These are phyloP conservation scores for Lignosus rhinocerotis DNA, from an alignment of 1,284 basidiomycete genomes.

Conservation along the genomic window DNA sequence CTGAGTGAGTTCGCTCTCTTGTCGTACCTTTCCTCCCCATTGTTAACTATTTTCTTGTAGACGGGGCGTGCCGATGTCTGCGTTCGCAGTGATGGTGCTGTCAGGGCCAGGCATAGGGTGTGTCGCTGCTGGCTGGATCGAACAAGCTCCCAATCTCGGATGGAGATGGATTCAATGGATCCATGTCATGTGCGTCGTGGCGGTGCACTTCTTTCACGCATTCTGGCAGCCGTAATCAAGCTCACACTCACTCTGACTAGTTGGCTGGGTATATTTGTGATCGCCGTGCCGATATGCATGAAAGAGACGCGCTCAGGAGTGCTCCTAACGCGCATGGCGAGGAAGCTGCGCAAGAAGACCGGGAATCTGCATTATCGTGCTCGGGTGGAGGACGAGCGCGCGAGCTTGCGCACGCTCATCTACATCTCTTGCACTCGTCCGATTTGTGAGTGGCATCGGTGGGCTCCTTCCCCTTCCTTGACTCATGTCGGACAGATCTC, in stretches of 20 bases:
- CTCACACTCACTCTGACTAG: conserved; percentile 30
- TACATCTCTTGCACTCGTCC: conserved; percentile 70
- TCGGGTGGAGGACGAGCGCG: conserved; percentile 61
- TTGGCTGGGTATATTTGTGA: conserved; percentile 44
- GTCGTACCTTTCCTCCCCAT: not conserved
- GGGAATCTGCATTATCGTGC: conserved; percentile 64
- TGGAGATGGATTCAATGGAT: conserved; percentile 89
- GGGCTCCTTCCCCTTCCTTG: not conserved
- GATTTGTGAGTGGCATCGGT: conserved; percentile 46
- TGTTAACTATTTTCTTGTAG: conserved; percentile 33
- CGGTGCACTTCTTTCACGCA: not conserved
- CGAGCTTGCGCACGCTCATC: conserved; percentile 55
- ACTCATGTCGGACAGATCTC: conserved; percentile 42
- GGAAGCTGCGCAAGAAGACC: conserved; percentile 59
- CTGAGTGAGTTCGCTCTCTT: conserved; percentile 43
- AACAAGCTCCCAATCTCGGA: conserved; percentile 55
- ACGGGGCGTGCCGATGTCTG: conserved; percentile 72
- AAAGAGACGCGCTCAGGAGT: conserved; percentile 66
- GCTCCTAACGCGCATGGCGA: conserved; percentile 60
- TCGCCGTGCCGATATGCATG: conserved; percentile 51
- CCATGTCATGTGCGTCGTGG: conserved; percentile 56
- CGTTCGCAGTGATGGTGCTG: conserved; percentile 61
- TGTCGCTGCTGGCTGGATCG: conserved; percentile 69
- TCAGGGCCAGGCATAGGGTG: conserved; percentile 67
- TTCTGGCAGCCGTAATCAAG: no score